Conservation (phyloP, 2,329 filamentous ascomycete genomes). For the Aspergillus sergii region DNA sequence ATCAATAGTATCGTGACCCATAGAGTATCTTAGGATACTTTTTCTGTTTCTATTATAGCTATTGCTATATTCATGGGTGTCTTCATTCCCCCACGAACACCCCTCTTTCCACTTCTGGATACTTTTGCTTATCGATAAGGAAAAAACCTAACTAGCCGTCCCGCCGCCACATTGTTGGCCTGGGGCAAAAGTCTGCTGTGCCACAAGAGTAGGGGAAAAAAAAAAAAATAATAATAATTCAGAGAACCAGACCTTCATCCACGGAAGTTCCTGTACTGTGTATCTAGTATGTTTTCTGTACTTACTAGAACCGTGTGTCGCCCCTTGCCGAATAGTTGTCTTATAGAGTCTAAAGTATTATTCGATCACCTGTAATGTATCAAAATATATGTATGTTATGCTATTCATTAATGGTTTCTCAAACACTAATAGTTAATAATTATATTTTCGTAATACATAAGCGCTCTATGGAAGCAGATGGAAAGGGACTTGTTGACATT, state of each 20-base stretch:
- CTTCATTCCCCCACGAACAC: background rate
- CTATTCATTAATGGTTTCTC: background rate
- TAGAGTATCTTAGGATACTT: background rate
- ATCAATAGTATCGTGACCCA: background rate
- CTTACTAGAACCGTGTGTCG: background rate
- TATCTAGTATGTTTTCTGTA: background rate
- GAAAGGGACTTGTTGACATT: background rate
- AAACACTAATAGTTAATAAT: background rate
- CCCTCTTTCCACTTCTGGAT: background rate
- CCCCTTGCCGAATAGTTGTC: background rate
- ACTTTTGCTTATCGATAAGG: constrained; percentile 15
- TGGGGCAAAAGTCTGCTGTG: constrained; percentile 5
- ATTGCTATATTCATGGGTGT: background rate
- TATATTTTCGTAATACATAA: background rate
- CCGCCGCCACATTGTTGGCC: background rate
- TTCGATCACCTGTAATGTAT: background rate
- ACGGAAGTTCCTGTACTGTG: background rate
- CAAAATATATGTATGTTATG: background rate
- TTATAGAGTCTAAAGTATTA: background rate
- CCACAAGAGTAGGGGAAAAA: background rate
- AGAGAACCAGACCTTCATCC: background rate
- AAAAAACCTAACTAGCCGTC: background rate
- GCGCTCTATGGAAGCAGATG: constrained; percentile 1
- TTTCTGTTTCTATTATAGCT: background rate
- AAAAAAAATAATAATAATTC: constrained; percentile 1